phyloP scores from a whole-genome alignment of 176 grass and related monocot genomes.

The Tillandsia fasciculata region DNA sequence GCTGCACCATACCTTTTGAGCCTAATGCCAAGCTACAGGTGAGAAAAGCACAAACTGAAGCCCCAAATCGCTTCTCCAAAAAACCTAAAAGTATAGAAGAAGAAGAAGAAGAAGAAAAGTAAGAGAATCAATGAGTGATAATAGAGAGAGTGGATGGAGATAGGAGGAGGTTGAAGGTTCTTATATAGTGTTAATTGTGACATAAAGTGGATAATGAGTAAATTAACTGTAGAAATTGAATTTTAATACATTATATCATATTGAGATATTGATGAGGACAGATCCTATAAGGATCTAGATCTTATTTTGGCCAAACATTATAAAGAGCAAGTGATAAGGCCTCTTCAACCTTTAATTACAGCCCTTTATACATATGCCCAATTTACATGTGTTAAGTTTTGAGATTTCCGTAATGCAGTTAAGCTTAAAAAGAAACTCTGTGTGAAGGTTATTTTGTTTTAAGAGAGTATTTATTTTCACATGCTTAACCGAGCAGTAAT shows the following conservation, averaged over 20 bases:
- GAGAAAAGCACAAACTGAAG: constrained; percentile 1
- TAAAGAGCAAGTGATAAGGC: constrained; percentile 1
- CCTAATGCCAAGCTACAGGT: constrained; percentile 54
- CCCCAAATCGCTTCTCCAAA: not conserved
- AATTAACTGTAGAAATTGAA: not conserved
- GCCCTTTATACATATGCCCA: not conserved
- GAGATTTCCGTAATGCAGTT: too few species aligned
- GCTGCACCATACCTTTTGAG: constrained; percentile 61
- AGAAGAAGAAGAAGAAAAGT: not conserved
- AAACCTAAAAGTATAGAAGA: too few species aligned
- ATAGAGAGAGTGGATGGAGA: not conserved
- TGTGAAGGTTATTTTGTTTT: too few species aligned
- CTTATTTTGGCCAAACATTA: not conserved
- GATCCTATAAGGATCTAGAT: constrained; percentile 2
- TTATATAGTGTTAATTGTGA: constrained; percentile 6
- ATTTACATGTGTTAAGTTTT: too few species aligned
- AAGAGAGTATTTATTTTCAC: too few species aligned
- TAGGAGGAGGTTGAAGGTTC: not conserved
- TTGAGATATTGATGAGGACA: constrained; percentile 11
- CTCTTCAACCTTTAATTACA: not conserved
- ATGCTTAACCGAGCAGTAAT: too few species aligned
- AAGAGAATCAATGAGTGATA: not conserved
- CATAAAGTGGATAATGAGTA: not conserved
- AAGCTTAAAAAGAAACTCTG: too few species aligned
- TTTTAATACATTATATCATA: constrained; percentile 22